A percentile compares a stretch with the other conserved stretches of the same genome.
Conservation (phyloP, 2,329 filamentous ascomycete genomes). For the Cordyceps javanica region DNA sequence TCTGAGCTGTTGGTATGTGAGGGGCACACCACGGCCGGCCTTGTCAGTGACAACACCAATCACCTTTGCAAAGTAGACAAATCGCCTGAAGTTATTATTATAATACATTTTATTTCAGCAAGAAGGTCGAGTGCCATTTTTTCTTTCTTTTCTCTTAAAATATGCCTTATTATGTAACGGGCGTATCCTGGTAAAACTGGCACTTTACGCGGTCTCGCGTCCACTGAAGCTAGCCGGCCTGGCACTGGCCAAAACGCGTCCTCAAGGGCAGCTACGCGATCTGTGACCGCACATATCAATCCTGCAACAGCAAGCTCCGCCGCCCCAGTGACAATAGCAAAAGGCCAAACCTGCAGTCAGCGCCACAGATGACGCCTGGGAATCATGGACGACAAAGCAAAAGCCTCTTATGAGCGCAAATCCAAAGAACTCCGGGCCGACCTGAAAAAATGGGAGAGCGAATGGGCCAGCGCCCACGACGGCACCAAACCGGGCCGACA, state of each 20-base stretch:
- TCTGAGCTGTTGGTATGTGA: too few species aligned
- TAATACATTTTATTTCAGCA: too few species aligned
- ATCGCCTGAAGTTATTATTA: too few species aligned
- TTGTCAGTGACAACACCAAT: too few species aligned
- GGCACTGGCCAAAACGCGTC: constrained; percentile 9
- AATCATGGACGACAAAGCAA: constrained; percentile 42
- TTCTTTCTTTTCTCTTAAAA: too few species aligned
- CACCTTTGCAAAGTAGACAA: too few species aligned
- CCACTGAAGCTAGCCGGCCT: constrained; percentile 8
- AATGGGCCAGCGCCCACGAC: constrained; percentile 55
- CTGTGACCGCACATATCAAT: not conserved
- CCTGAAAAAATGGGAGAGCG: constrained; percentile 68
- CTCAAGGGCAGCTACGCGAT: not conserved
- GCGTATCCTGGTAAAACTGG: not conserved
- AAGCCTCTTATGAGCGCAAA: constrained; percentile 40
- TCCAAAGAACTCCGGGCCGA: constrained; percentile 56
- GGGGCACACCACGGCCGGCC: too few species aligned
- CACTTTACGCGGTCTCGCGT: constrained; percentile 5
- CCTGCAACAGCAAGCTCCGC: not conserved
- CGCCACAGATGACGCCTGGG: not conserved
- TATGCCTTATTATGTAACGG: too few species aligned
- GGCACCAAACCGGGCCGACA: constrained; percentile 65
- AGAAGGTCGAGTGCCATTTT: too few species aligned
- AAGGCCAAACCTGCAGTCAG: not conserved
- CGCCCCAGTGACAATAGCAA: not conserved